These are phyloP conservation scores for Panicum virgatum DNA, from an alignment of 202 grass and related monocot genomes.

Conservation along the genomic window DNA sequence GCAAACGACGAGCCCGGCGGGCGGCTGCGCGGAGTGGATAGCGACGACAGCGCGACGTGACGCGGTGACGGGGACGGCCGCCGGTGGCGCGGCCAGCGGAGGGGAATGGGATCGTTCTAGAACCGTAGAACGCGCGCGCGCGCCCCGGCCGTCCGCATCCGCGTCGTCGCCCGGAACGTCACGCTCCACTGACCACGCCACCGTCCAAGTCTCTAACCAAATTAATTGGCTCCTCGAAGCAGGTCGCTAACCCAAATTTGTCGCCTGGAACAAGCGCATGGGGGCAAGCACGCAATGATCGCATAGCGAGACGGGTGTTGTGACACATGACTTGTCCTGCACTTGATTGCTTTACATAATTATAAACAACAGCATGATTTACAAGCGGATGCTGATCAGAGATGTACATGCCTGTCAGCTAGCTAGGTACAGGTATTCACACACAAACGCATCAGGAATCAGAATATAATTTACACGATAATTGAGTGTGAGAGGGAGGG, in stretches of 20 bases:
- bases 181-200: not conserved
- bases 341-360: constrained; percentile 12
- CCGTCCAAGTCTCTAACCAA: too few relatives aligned
- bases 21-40: constrained; percentile 14
- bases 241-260: not conserved
- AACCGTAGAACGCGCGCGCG: not conserved
- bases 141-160: not conserved
- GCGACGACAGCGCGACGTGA: constrained; percentile 32
- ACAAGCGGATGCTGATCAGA: constrained; percentile 27
- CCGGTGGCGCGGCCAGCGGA: not conserved
- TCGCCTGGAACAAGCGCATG: not conserved
- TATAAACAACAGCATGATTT: not conserved
- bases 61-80: not conserved
- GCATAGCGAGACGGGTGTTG: too few relatives aligned
- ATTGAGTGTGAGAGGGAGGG: not conserved
- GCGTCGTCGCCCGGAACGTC: constrained; percentile 4
- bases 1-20: not conserved
- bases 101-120: not conserved
- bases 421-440: constrained; percentile 23
- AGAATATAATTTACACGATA: constrained; percentile 24
- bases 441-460: constrained; percentile 7
- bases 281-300: not conserved
- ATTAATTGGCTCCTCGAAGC: too few relatives aligned
- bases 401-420: constrained; percentile 29
- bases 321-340: constrained; percentile 24